A percentile compares a stretch with the other conserved stretches of the same genome.
These are phyloP conservation scores for Amylostereum areolatum DNA, from an alignment of 1,284 basidiomycete species.

Conservation along the genomic window DNA sequence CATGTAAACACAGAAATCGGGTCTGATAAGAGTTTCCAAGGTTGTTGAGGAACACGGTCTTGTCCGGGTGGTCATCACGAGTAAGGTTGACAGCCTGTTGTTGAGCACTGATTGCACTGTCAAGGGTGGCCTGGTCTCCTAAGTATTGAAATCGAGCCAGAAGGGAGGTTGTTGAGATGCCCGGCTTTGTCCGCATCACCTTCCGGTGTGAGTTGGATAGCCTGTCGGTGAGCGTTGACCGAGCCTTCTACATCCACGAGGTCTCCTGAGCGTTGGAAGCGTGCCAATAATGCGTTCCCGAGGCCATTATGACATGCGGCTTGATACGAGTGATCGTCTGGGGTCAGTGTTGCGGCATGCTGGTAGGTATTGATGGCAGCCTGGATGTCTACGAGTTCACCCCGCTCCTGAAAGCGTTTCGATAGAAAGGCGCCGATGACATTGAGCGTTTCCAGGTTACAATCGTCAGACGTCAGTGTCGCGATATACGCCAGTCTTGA, in stretches of 20 bases:
- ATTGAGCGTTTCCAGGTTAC: not conserved
- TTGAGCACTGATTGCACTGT: conserved; percentile 14
- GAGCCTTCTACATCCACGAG: not conserved
- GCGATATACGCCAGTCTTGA: too few species aligned
- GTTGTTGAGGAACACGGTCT: not conserved
- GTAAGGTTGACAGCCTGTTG: not conserved
- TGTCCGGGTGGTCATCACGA: not conserved
- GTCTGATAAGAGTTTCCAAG: not conserved
- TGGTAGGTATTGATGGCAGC: not conserved
- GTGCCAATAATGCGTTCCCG: not conserved
- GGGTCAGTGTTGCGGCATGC: not conserved
- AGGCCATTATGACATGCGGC: not conserved
- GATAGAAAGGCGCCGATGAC: not conserved
- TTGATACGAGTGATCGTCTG: not conserved
- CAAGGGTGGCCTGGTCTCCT: conserved; percentile 15
- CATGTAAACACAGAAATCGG: not conserved
- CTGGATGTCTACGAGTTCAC: not conserved
- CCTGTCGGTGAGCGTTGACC: not conserved
- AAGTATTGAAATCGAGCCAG: not conserved
- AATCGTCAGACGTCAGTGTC: too few species aligned
- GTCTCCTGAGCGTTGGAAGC: not conserved
- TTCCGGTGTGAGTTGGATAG: not conserved
- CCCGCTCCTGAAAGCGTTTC: not conserved
- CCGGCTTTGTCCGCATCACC: not conserved
- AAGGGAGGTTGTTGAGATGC: not conserved